A percentile compares a stretch with the other conserved stretches of the same genome.
Conservation (phyloP, 2,329 filamentous ascomycete species). For the Orbilia brochopaga region DNA sequence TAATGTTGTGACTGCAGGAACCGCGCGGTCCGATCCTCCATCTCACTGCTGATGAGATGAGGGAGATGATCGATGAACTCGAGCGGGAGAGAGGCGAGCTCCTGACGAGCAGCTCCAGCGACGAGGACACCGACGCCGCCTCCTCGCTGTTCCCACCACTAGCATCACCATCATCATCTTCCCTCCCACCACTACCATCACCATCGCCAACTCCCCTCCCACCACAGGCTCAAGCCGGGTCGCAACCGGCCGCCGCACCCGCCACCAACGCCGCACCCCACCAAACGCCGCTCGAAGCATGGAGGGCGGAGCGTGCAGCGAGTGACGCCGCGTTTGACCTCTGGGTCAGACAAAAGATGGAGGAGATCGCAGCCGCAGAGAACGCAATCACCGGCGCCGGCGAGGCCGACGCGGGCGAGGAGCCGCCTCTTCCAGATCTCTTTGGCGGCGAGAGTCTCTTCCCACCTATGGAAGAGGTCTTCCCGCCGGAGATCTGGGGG, state of each 20-base stretch:
- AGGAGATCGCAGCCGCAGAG: background rate
- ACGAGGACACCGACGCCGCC: no score
- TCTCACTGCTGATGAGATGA: no score
- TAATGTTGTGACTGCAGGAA: no score
- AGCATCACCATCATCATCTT: background rate
- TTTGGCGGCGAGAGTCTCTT: conserved; percentile 15
- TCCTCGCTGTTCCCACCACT: no score
- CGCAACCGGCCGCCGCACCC: conserved; percentile 2
- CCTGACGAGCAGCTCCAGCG: no score
- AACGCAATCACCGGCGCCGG: background rate
- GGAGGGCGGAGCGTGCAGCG: background rate
- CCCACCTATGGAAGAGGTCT: conserved; percentile 14
- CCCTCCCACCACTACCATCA: no score
- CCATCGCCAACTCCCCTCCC: background rate
- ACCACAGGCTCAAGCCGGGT: background rate
- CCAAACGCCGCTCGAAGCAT: background rate
- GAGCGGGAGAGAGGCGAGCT: no score
- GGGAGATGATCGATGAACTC: no score
- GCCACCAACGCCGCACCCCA: background rate
- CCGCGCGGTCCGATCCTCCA: no score
- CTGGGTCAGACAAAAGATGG: background rate
- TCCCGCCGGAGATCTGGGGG: conserved; percentile 7
- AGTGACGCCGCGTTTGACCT: conserved; percentile 9
- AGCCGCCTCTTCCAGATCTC: background rate
- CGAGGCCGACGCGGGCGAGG: background rate